Evolutionary conservation across 768 basidiomycete species (phyloP).

Genomic region (Suillus tomentosus): DNA sequence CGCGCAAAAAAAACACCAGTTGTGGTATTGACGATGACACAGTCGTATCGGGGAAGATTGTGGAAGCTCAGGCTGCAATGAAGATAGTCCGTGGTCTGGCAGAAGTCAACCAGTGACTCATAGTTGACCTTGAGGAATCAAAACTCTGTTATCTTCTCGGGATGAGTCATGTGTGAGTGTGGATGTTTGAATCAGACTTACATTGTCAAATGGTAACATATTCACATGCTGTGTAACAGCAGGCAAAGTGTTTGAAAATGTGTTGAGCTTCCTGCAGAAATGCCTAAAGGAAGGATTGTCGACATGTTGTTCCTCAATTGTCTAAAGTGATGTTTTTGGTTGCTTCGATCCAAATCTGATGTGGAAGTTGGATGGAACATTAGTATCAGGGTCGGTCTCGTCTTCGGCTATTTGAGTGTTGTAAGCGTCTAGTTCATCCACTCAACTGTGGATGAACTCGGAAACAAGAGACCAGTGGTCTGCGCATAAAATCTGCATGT

Average conservation of each 20-base stretch:
- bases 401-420: not conserved
- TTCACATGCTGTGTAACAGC: no score
- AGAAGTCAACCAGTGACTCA: constrained; percentile 32
- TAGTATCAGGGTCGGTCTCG: not conserved
- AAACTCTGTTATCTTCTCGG: constrained; percentile 28
- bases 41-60: constrained; percentile 29
- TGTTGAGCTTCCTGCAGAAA: not conserved
- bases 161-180: not conserved
- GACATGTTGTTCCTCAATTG: not conserved
- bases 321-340: not conserved
- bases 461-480: constrained; percentile 10
- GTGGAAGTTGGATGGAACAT: not conserved
- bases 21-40: constrained; percentile 22
- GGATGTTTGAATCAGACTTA: not conserved
- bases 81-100: constrained; percentile 27
- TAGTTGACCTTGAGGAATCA: constrained; percentile 31
- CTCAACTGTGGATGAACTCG: constrained; percentile 11
- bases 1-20: not conserved
- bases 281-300: not conserved
- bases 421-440: constrained; percentile 23
- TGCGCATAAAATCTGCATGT: constrained; percentile 10
- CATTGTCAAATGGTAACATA: no score
- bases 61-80: constrained; percentile 34
- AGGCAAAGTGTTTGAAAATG: not conserved
- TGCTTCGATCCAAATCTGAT: not conserved